phyloP scores from a whole-genome alignment of 202 grass and related monocot species.

The Digitaria exilis region DNA sequence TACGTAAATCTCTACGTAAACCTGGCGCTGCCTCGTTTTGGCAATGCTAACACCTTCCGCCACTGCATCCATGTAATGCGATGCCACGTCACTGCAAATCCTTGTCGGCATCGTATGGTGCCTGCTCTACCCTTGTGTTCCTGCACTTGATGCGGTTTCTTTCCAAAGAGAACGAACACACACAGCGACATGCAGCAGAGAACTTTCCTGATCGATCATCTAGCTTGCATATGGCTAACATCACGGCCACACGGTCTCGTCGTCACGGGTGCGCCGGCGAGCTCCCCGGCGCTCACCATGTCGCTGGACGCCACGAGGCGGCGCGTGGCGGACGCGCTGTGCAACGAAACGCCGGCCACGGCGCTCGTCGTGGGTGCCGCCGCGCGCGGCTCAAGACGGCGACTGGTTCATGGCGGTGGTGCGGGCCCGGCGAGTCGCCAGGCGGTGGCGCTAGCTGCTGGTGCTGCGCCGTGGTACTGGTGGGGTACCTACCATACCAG shows the following conservation, averaged over 20 bases:
- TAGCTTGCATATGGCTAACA: slow-evolving; percentile 17
- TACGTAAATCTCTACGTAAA: not conserved
- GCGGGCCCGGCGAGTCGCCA: slow-evolving; percentile 54
- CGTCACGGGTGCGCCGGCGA: slow-evolving; percentile 43
- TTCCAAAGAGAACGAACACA: no score
- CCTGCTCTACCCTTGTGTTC: no score
- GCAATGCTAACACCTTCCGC: not conserved
- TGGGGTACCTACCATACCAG: slow-evolving; percentile 57
- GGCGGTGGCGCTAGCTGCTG: slow-evolving; percentile 56
- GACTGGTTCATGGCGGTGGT: slow-evolving; percentile 48
- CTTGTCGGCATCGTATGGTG: not conserved
- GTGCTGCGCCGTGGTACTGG: slow-evolving; percentile 58
- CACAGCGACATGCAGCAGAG: no score
- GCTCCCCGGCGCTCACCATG: slow-evolving; percentile 55
- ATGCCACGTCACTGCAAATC: slow-evolving; percentile 9
- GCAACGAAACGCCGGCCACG: slow-evolving; percentile 30
- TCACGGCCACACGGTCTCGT: not conserved
- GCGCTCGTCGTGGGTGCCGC: slow-evolving; percentile 29
- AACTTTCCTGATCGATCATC: not conserved
- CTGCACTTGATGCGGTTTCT: no score
- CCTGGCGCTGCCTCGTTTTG: not conserved
- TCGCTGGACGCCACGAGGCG: slow-evolving; percentile 61
- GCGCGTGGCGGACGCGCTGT: slow-evolving; percentile 37
- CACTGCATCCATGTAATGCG: not conserved
- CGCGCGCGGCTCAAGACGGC: not conserved